Conservation (phyloP, 2,329 filamentous ascomycete genomes). For the Monilinia fructigena region DNA sequence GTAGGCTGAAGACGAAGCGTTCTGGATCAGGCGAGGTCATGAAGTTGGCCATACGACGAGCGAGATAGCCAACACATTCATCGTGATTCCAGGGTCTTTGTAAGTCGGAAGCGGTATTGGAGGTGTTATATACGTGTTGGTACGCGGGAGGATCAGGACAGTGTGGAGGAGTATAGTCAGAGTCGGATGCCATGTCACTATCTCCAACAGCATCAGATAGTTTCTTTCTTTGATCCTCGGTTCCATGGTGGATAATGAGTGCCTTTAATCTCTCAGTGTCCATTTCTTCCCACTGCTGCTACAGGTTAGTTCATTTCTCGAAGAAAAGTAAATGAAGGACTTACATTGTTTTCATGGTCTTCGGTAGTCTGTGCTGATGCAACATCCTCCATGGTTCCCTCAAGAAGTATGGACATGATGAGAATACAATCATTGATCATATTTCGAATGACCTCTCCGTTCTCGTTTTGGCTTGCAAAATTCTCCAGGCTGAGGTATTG, state of each 20-base stretch:
- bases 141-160: not conserved
- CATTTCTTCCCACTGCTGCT: too few relatives aligned
- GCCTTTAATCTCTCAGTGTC: too few relatives aligned
- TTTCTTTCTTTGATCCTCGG: too few relatives aligned
- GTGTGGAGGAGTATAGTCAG: not conserved
- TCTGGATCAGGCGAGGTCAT: not conserved
- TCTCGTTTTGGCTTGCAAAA: not conserved
- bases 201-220: not conserved
- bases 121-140: not conserved
- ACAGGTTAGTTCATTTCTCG: too few relatives aligned
- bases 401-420: too few relatives aligned
- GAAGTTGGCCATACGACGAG: not conserved
- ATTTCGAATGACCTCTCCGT: not conserved
- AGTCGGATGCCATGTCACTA: not conserved
- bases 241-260: too few relatives aligned
- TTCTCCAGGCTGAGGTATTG: conserved; percentile 2
- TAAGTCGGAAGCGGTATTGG: not conserved
- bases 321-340: too few relatives aligned
- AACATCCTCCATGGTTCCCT: too few relatives aligned
- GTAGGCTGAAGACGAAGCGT: not conserved
- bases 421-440: not conserved
- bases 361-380: too few relatives aligned
- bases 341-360: too few relatives aligned
- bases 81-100: not conserved
- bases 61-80: conserved; percentile 1